phyloP scores from a whole-genome alignment of 2,329 filamentous ascomycete species.

The Diaporthe citri region DNA sequence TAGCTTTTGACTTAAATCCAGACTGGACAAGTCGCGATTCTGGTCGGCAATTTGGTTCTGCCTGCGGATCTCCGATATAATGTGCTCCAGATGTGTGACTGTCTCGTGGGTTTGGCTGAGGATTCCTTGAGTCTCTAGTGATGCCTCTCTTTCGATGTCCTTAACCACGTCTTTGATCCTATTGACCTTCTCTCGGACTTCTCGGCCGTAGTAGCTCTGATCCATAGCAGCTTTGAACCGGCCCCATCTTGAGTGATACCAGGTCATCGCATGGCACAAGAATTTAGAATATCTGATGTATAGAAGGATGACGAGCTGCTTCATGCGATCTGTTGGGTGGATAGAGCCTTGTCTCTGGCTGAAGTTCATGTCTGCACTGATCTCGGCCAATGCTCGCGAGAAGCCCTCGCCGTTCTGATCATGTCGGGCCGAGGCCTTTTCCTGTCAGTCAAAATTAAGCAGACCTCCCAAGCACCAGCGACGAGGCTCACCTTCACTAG shows the following conservation, averaged over 20 bases:
- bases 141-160: background rate
- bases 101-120: background rate
- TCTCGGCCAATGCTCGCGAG: background rate
- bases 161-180: background rate
- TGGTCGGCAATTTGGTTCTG: background rate
- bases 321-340: background rate
- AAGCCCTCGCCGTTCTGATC: background rate
- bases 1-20: background rate
- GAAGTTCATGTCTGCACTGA: background rate
- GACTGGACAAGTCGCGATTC: background rate
- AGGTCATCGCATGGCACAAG: background rate
- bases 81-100: background rate
- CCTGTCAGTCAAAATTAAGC: background rate
- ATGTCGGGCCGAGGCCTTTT: background rate
- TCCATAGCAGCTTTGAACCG: background rate
- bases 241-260: background rate
- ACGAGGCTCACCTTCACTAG: background rate
- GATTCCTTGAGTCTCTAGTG: background rate
- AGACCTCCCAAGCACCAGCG: background rate
- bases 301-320: background rate
- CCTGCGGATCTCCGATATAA: background rate
- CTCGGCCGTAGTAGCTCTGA: background rate
- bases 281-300: background rate
- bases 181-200: background rate
- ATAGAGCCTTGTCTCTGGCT: background rate